Evolutionary conservation across 2,329 filamentous ascomycete genomes (phyloP).

Genomic region (Harringtonia aguacate): DNA sequence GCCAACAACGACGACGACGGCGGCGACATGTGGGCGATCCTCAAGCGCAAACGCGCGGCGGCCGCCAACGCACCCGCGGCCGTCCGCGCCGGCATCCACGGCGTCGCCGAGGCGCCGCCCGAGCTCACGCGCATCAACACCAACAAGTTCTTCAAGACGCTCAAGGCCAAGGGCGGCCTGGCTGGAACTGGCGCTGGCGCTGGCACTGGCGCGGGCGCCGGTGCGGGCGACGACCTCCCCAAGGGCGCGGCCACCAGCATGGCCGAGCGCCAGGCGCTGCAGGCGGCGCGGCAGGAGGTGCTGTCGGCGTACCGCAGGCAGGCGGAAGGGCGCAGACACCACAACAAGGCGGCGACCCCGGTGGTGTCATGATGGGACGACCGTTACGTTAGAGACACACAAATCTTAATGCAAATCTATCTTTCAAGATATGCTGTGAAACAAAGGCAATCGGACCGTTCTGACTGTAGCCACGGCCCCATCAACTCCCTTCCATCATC

Average conservation of each 20-base stretch:
- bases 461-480: too few relatives aligned
- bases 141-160: constrained; percentile 42
- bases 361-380: too few relatives aligned
- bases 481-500: too few relatives aligned
- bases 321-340: constrained; percentile 44
- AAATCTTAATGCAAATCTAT: too few relatives aligned
- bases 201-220: too few relatives aligned
- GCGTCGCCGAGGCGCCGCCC: constrained; percentile 66
- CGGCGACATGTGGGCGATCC: constrained; percentile 63
- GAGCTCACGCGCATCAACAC: constrained; percentile 52
- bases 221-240: constrained; percentile 57
- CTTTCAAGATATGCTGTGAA: background rate
- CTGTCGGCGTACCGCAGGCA: constrained; percentile 63
- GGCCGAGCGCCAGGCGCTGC: constrained; percentile 61
- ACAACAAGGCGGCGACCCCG: too few relatives aligned
- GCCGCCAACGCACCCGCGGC: constrained; percentile 23
- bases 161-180: constrained; percentile 15
- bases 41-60: constrained; percentile 57
- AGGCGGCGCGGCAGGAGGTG: constrained; percentile 57
- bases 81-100: constrained; percentile 30
- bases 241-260: constrained; percentile 61
- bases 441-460: too few relatives aligned
- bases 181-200: background rate
- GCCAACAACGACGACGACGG: constrained; percentile 29
- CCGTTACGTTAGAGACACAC: too few relatives aligned